Percentiles rank a stretch among this genome's conserved stretches.
These are phyloP conservation scores for Atractiella rhizophila DNA, from an alignment of 768 basidiomycete genomes.

Conservation along the genomic window DNA sequence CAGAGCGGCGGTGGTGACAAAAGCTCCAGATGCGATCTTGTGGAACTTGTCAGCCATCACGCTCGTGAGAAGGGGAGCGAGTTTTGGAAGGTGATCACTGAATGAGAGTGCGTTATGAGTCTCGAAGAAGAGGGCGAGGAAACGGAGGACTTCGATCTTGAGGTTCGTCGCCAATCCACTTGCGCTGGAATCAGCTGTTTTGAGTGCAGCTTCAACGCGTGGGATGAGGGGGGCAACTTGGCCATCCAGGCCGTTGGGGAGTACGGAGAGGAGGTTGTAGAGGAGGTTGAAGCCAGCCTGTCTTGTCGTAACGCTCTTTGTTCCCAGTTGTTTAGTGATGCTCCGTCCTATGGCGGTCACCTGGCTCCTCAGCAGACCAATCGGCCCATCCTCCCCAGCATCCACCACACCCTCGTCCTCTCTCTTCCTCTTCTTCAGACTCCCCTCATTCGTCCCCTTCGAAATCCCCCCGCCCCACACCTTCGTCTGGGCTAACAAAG, in stretches of 20 bases:
- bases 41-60: constrained; percentile 62
- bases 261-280: constrained; percentile 44
- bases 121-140: constrained; percentile 60
- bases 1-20: constrained; percentile 62
- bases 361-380: constrained; percentile 43
- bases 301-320: constrained; percentile 51
- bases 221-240: constrained; percentile 40
- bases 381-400: constrained; percentile 27
- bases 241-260: constrained; percentile 54
- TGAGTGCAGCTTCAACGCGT: constrained; percentile 16
- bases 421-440: constrained; percentile 24
- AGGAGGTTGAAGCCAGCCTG: constrained; percentile 69
- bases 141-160: constrained; percentile 58
- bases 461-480: constrained; percentile 41
- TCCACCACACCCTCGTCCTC: constrained; percentile 25
- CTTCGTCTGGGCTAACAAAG: constrained; percentile 57
- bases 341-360: constrained; percentile 55
- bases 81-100: constrained; percentile 32
- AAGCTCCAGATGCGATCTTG: constrained; percentile 62
- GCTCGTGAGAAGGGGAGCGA: constrained; percentile 51
- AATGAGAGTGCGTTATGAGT: constrained; percentile 40
- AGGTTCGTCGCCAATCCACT: constrained; percentile 49
- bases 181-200: constrained; percentile 13
- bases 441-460: constrained; percentile 27
- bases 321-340: constrained; percentile 61